Conservation (phyloP, 495 filamentous ascomycete genomes). For the Aspergillus diversus region DNA sequence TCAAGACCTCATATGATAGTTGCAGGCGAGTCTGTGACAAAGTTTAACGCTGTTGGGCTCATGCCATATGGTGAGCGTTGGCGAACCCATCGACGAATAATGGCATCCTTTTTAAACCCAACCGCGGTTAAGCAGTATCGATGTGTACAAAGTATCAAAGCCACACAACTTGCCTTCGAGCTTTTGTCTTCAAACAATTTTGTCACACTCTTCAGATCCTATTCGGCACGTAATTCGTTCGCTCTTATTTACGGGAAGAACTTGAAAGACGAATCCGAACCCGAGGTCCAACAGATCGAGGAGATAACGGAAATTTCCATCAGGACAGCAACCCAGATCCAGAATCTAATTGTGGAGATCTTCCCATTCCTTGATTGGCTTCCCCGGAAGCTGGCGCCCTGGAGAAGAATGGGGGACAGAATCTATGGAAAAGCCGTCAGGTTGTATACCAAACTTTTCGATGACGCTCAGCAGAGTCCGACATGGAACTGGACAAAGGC, state of each 20-base stretch:
- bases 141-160: constrained; percentile 42
- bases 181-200: no score
- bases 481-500: constrained; percentile 22
- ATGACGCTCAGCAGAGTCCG: background rate
- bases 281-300: constrained; percentile 21
- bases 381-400: background rate
- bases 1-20: constrained; percentile 25
- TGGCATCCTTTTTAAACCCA: constrained; percentile 35
- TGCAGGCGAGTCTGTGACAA: constrained; percentile 13
- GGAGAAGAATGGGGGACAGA: constrained; percentile 28
- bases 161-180: constrained; percentile 31
- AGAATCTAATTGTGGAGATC: background rate
- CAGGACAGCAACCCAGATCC: background rate
- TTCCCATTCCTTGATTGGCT: background rate
- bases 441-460: constrained; percentile 5
- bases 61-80: constrained; percentile 48
- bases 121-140: constrained; percentile 38
- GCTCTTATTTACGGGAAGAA: no score
- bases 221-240: no score
- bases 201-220: no score
- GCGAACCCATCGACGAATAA: constrained; percentile 38
- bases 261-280: no score
- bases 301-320: constrained; percentile 23
- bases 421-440: constrained; percentile 7
- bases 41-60: constrained; percentile 38